These are phyloP conservation scores for Xerocomus minutiporus DNA, from an alignment of 1,284 basidiomycete genomes.

Conservation along the genomic window DNA sequence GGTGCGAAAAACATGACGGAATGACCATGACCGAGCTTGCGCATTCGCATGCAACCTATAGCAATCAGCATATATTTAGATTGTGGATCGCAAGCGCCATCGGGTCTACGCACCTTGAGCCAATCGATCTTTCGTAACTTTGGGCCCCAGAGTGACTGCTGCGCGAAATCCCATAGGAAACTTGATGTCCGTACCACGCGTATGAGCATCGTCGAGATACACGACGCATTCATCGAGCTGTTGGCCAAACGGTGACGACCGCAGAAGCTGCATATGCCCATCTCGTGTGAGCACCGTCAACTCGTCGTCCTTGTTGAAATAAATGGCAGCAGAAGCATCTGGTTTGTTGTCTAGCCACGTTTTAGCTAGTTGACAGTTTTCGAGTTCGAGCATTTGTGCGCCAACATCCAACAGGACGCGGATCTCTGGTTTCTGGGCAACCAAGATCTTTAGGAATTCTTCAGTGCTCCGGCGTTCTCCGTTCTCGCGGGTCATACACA, in stretches of 20 bases:
- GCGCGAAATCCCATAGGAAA: slow-evolving; percentile 37
- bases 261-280: slow-evolving; percentile 36
- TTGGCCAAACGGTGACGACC: slow-evolving; percentile 36
- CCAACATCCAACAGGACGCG: slow-evolving; percentile 45
- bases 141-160: slow-evolving; percentile 38
- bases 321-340: slow-evolving; percentile 41
- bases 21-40: slow-evolving; percentile 44
- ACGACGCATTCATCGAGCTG: slow-evolving; percentile 42
- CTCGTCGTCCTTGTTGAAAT: slow-evolving; percentile 41
- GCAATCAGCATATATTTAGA: background rate
- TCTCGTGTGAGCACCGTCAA: slow-evolving; percentile 39
- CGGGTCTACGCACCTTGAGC: slow-evolving; percentile 41
- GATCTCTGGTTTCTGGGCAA: slow-evolving; percentile 33
- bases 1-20: slow-evolving; percentile 47
- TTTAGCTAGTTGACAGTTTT: background rate
- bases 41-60: slow-evolving; percentile 45
- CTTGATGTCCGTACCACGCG: slow-evolving; percentile 52
- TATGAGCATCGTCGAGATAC: slow-evolving; percentile 54
- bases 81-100: too few relatives aligned
- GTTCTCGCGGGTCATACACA: slow-evolving; percentile 2
- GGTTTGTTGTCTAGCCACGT: background rate
- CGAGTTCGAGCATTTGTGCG: slow-evolving; percentile 34
- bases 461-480: slow-evolving; percentile 15
- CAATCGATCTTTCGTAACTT: slow-evolving; percentile 48
- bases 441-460: slow-evolving; percentile 34